Percentiles rank a stretch among this genome's conserved stretches.
Evolutionary conservation across 2,329 filamentous ascomycete species (phyloP).

Genomic region (Apiospora kogelbergensis): DNA sequence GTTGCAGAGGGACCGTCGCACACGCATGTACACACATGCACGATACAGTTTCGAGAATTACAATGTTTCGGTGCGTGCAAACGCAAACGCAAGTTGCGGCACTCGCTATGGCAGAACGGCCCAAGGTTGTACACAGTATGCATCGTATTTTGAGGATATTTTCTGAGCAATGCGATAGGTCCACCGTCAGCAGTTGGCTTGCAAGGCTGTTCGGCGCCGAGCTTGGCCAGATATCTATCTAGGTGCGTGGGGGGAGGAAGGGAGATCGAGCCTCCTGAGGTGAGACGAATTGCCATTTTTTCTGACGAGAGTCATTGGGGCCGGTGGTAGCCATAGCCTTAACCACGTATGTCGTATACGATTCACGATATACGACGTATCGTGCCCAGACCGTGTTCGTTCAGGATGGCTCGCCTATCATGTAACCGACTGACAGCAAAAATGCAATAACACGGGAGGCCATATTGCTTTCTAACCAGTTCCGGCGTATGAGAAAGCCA

Average conservation of each 20-base stretch:
- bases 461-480: neutral
- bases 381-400: neutral
- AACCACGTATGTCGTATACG: neutral
- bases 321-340: neutral
- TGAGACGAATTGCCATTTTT: neutral
- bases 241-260: neutral
- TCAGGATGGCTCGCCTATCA: neutral
- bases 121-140: neutral
- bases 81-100: neutral
- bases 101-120: neutral
- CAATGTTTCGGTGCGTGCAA: slow-evolving; percentile 5
- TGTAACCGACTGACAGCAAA: neutral
- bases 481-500: neutral
- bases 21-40: neutral
- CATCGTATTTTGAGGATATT: neutral
- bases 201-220: neutral
- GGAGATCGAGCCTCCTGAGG: neutral
- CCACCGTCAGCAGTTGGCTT: neutral
- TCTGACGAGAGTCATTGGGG: neutral
- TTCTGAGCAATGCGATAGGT: neutral
- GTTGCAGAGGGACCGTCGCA: neutral
- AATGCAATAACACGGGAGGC: neutral
- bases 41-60: slow-evolving; percentile 3
- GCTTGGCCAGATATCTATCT: neutral
- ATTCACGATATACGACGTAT: slow-evolving; percentile 5